Percentiles rank a stretch among this genome's conserved stretches.
These are phyloP conservation scores for Claviceps cyperi DNA, from an alignment of 2,329 filamentous ascomycete species.

Conservation along the genomic window DNA sequence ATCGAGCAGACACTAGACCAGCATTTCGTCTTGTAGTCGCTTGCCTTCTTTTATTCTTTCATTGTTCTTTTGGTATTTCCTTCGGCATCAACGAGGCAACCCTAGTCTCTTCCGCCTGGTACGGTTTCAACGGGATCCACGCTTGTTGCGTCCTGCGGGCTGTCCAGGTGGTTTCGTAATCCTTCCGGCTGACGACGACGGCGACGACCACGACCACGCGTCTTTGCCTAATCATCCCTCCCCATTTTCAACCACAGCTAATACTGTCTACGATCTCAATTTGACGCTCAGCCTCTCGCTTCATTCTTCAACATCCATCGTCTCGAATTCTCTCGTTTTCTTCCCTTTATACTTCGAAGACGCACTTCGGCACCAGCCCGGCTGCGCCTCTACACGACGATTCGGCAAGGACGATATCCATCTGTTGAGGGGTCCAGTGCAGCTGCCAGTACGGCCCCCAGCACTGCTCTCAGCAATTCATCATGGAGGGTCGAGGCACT, in stretches of 20 bases:
- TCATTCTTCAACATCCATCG: not conserved
- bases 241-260: no score
- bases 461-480: conserved; percentile 5
- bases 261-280: no score
- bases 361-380: not conserved
- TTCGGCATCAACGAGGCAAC: no score
- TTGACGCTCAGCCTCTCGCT: not conserved
- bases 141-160: not conserved
- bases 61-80: no score
- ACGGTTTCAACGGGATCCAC: no score
- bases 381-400: not conserved
- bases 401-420: not conserved
- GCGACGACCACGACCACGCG: conserved; percentile 1
- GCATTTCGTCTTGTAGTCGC: no score
- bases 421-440: not conserved
- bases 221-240: no score
- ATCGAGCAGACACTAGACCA: no score
- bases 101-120: no score
- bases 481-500: conserved; percentile 25
- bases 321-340: not conserved
- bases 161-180: conserved; percentile 1
- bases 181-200: conserved; percentile 8
- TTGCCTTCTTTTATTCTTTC: no score
- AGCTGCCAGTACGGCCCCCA: no score
- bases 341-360: not conserved